A percentile compares a stretch with the other conserved stretches of the same genome.
phyloP scores from a whole-genome alignment of 805 yeast genomes.

The Kurtzmaniella fragi region DNA sequence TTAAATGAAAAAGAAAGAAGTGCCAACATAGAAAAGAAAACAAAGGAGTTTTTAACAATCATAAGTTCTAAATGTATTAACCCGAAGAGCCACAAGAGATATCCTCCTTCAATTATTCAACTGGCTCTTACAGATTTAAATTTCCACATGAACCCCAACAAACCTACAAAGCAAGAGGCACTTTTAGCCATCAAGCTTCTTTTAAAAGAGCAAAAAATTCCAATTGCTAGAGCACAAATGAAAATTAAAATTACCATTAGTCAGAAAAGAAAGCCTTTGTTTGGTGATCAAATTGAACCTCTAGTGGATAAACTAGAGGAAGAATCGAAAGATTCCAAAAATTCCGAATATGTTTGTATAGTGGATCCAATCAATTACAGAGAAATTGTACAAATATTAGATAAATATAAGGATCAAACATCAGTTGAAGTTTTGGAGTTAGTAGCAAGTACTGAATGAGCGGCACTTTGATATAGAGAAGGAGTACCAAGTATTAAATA shows the following conservation, averaged over 20 bases:
- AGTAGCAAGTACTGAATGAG: conserved; percentile 64
- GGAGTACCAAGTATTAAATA: too few species aligned
- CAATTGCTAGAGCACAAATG: conserved; percentile 94
- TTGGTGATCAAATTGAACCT: conserved; percentile 28
- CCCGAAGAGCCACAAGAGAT: conserved; percentile 83
- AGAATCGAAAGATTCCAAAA: conserved; percentile 44
- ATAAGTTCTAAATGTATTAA: conserved; percentile 89
- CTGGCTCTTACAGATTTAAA: conserved; percentile 76
- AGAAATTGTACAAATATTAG: conserved; percentile 58
- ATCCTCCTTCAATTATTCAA: conserved; percentile 91
- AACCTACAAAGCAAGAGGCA: conserved; percentile 83
- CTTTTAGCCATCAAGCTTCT: conserved; percentile 82
- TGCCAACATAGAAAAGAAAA: conserved; percentile 64
- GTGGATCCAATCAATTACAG: conserved; percentile 86
- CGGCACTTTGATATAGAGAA: too few species aligned
- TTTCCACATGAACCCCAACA: conserved; percentile 68
- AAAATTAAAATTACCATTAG: conserved; percentile 63
- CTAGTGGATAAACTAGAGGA: conserved; percentile 36
- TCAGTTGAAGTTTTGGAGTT: conserved; percentile 79
- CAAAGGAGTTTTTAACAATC: conserved; percentile 76
- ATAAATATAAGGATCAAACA: conserved; percentile 50
- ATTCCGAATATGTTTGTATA: conserved; percentile 46
- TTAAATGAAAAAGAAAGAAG: conserved; percentile 89
- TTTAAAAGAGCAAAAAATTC: conserved; percentile 75
- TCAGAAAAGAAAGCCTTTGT: conserved; percentile 46